Percentiles rank a stretch among this genome's conserved stretches.
These are phyloP conservation scores for Vigna reflexopilosa DNA, from an alignment of 306 rosid genomes.

Conservation along the genomic window DNA sequence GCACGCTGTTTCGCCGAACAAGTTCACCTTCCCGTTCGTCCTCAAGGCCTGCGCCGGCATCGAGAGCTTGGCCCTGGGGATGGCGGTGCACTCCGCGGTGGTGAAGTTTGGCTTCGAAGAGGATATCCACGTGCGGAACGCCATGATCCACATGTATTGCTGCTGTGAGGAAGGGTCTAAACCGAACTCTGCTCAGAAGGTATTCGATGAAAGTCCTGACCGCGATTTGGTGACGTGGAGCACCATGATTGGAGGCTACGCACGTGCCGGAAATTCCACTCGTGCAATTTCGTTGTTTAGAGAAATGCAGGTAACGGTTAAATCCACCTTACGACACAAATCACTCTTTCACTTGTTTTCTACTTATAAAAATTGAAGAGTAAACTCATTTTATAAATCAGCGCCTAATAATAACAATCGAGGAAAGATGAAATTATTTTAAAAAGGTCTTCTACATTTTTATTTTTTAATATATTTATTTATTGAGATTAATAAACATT, in stretches of 20 bases:
- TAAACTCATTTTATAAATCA: too few relatives aligned
- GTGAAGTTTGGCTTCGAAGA: slow-evolving; percentile 73
- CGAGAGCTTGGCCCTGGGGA: slow-evolving; percentile 59
- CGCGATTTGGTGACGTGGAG: slow-evolving; percentile 85
- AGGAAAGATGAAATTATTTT: too few relatives aligned
- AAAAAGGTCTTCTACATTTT: too few relatives aligned
- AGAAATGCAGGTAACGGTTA: slow-evolving; percentile 60
- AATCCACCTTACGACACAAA: too few relatives aligned
- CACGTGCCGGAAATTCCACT: slow-evolving; percentile 61
- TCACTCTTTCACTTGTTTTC: too few relatives aligned
- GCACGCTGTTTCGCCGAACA: slow-evolving; percentile 71
- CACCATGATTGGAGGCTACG: slow-evolving; percentile 89
- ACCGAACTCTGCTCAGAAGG: slow-evolving; percentile 54
- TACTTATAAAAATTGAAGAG: too few relatives aligned
- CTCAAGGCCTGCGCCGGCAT: slow-evolving; percentile 90
- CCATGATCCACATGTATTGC: slow-evolving; percentile 88
- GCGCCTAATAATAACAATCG: too few relatives aligned
- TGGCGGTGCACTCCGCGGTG: slow-evolving; percentile 66
- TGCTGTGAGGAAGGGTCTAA: slow-evolving; percentile 56
- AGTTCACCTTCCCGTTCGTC: slow-evolving; percentile 86
- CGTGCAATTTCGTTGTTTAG: slow-evolving; percentile 71
- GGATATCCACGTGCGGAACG: slow-evolving; percentile 75
- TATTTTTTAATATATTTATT: too few relatives aligned
- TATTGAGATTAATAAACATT: too few relatives aligned
- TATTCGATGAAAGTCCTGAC: slow-evolving; percentile 75